These are phyloP conservation scores for Alternaria sp. DNA, from an alignment of 2,329 filamentous ascomycete genomes.

Conservation along the genomic window DNA sequence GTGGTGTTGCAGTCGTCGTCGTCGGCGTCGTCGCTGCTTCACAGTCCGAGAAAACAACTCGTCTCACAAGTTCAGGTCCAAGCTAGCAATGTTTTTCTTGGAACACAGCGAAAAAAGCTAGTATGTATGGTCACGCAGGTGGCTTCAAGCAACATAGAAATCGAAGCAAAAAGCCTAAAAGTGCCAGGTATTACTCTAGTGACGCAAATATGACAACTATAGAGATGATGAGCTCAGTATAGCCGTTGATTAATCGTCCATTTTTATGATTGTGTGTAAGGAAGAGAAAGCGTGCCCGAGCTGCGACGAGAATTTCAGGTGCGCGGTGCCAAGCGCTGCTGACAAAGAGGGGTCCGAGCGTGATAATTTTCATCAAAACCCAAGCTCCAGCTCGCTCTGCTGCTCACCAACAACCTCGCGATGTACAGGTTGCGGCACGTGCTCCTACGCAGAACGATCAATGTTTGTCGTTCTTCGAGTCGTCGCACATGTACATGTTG, in stretches of 20 bases:
- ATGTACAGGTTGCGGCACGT: slow-evolving; percentile 7
- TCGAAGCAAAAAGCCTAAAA: slow-evolving; percentile 49
- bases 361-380: slow-evolving; percentile 20
- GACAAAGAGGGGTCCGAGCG: slow-evolving; percentile 27
- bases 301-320: slow-evolving; percentile 31
- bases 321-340: slow-evolving; percentile 25
- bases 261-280: slow-evolving; percentile 53
- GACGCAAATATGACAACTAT: slow-evolving; percentile 59
- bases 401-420: slow-evolving; percentile 15
- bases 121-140: slow-evolving; percentile 52
- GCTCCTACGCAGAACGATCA: slow-evolving; percentile 23
- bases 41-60: not conserved
- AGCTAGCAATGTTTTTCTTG: not conserved
- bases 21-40: not conserved
- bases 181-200: slow-evolving; percentile 48
- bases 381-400: slow-evolving; percentile 8
- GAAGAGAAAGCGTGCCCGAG: slow-evolving; percentile 24
- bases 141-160: slow-evolving; percentile 46
- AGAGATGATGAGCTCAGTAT: slow-evolving; percentile 44
- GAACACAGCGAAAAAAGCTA: not conserved
- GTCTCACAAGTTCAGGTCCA: not conserved
- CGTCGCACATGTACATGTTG: slow-evolving; percentile 16
- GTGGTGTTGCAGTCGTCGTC: not conserved
- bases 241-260: slow-evolving; percentile 59
- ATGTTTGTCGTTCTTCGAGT: slow-evolving; percentile 26